A percentile compares a stretch with the other conserved stretches of the same genome.
Evolutionary conservation across 768 basidiomycete genomes (phyloP).

Genomic region (Panaeolus cyanescens): DNA sequence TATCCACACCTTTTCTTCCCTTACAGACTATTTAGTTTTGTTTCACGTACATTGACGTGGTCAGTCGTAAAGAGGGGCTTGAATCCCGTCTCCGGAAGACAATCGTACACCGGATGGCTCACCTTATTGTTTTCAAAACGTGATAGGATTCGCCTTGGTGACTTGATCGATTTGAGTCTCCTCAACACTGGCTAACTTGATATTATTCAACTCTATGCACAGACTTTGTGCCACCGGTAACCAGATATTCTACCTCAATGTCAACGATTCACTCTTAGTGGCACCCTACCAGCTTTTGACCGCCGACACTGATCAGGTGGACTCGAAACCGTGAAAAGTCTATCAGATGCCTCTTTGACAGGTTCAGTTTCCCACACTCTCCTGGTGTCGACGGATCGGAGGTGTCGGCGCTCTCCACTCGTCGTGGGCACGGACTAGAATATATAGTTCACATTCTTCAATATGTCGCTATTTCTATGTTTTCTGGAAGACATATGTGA

Average conservation of each 20-base stretch:
- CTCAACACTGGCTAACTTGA: too few relatives aligned
- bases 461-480: background rate
- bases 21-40: too few relatives aligned
- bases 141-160: too few relatives aligned
- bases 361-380: background rate
- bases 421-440: background rate
- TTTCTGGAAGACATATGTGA: slow-evolving; percentile 1
- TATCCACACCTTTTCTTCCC: background rate
- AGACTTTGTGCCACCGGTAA: background rate
- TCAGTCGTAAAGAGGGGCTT: too few relatives aligned
- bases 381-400: slow-evolving; percentile 3
- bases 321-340: background rate
- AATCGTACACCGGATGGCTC: too few relatives aligned
- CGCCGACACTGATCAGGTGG: background rate
- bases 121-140: too few relatives aligned
- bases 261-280: background rate
- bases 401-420: background rate
- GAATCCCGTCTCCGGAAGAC: too few relatives aligned
- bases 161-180: too few relatives aligned
- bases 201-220: too few relatives aligned
- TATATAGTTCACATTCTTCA: background rate
- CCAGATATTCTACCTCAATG: background rate
- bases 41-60: too few relatives aligned
- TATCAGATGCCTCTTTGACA: slow-evolving; percentile 3
- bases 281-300: background rate